Evolutionary conservation across 768 basidiomycete species (phyloP), one percentile per base, ranked within the genome.

Genomic region (Boletus rufocinnamomeus): DNA sequence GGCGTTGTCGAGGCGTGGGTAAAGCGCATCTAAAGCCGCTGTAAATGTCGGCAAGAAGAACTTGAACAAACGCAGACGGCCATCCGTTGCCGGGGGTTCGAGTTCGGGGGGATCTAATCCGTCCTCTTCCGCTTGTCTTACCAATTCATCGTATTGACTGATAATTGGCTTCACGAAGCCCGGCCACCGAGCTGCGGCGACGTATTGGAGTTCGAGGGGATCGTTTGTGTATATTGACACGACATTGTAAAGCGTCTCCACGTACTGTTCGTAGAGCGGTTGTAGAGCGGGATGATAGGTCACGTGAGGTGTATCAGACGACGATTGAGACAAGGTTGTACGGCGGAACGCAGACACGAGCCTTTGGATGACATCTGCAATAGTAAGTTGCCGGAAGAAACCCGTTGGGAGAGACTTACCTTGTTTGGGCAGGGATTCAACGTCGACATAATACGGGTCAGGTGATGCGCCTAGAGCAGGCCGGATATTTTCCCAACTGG

Each of bases 111-210:
- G 67, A 13, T 69, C 71, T 6, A 57, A 61, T 2, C 60, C 66
- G 5, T 70, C 64, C 7, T 69, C 66, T 43, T 58, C 61, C 38
- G 56, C 64, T 65, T 65, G 59, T 28, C 53, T 63, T n/a, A 68
- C 55, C 21, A 62, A 13, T 23, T 61, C 56, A 1, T 61, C 45
- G 19, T 82, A 70, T 34, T 83, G 82, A 52, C 83, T 82, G 8
- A 90, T 68, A 16, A 93, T 67, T 0, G 91, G 90, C 54, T 84
- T 80, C 1, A 87, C 80, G 63, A 91, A 93, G 2, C 85, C 87
- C 0, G 91, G 89, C 91, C 92, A 93, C 23, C 86, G 80, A 7
- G 91, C 88, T 0, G 87, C 85, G 3, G 88, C 84, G 30, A 93
- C 81, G 66, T 93, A 93, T 44, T 82, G 80, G 1, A 93, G 77